phyloP scores from a whole-genome alignment of 192 early-diverging fungal genomes.

The Lobosporangium transversale region DNA sequence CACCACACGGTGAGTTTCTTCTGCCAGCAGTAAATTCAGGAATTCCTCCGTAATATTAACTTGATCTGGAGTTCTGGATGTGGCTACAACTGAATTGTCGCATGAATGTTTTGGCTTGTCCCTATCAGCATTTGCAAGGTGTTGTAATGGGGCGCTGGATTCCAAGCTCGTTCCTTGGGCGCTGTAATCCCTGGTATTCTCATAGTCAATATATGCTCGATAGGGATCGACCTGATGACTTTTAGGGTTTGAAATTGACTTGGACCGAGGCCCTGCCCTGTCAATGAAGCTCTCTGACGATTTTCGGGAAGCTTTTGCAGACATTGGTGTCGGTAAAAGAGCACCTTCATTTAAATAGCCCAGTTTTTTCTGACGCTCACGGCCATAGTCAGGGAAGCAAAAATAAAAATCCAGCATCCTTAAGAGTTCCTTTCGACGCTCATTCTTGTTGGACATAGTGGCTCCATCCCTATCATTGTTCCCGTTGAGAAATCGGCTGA shows the following conservation, averaged over 20 bases:
- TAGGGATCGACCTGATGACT: too few relatives aligned
- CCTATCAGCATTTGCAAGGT: not conserved
- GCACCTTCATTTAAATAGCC: too few relatives aligned
- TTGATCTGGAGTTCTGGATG: not conserved
- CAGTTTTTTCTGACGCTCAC: not conserved
- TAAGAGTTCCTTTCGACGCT: slow-evolving; percentile 13
- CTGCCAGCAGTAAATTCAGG: slow-evolving; percentile 19
- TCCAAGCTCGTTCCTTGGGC: too few relatives aligned
- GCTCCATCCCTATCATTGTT: not conserved
- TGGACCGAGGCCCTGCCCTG: not conserved
- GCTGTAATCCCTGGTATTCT: not conserved
- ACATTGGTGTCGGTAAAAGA: too few relatives aligned
- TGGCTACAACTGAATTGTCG: not conserved
- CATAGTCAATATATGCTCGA: not conserved
- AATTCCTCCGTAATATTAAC: slow-evolving; percentile 35
- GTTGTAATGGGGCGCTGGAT: not conserved
- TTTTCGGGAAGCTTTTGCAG: too few relatives aligned
- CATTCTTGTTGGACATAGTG: not conserved
- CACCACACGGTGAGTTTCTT: slow-evolving; percentile 38
- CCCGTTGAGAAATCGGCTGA: slow-evolving; percentile 9
- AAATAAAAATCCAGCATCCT: slow-evolving; percentile 31
- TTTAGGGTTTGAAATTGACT: too few relatives aligned
- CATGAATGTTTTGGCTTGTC: not conserved
- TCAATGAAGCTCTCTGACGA: too few relatives aligned
- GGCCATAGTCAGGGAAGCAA: slow-evolving; percentile 42